Evolutionary conservation across 495 filamentous ascomycete species (phyloP), one percentile per base, ranked within the genome.

Genomic region (Aspergillus diversus): DNA sequence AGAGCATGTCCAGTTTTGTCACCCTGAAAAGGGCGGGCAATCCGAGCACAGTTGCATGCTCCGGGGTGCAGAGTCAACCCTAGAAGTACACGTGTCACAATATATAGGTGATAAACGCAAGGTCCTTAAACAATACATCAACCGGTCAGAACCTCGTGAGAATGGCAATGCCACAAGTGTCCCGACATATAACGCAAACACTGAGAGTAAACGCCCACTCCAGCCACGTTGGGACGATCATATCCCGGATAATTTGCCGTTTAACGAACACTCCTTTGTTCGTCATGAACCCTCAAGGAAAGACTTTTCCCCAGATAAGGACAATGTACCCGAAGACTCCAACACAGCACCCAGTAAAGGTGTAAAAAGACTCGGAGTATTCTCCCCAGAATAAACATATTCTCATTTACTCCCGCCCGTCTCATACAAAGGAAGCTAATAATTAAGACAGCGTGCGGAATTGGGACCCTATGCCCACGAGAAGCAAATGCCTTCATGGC

Each of bases 391-490:
- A 21, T 21, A 32, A 16, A 6, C 32, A 47, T 15, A 35, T 31
- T 12, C 49, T 37, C 37, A 27, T 48, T 17, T 11, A 33, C 48
- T 34, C 9, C 15, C 39, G 0, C 39, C 32, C 32, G 4, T 8
- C 31, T 55, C 33, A 9, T 9, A 31, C 31, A 31, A n/a, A 55
- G 32, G 16, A 50, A 53, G 15, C 76, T 81, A 66, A 75, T 55
- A 69, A 9, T 61, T 58, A 6, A 60, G 61, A 32, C 64, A 75
- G 74, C 70, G 70, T 61, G 60, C 75, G 13, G 91, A 97, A 67
- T 81, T 99, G 39, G 95, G 95, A 0, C 91, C 89, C 12, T 86
- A 95, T 78, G 91, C 92, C 7, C 84, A 92, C 69, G 95, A 99
- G 72, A 87, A 90, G 42, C 83, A 85, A 63, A 99, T 99, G 95